Evolutionary conservation across 2,329 filamentous ascomycete genomes (phyloP), one percentile per base, ranked within the genome.

Genomic region (Annulohypoxylon truncatum): DNA sequence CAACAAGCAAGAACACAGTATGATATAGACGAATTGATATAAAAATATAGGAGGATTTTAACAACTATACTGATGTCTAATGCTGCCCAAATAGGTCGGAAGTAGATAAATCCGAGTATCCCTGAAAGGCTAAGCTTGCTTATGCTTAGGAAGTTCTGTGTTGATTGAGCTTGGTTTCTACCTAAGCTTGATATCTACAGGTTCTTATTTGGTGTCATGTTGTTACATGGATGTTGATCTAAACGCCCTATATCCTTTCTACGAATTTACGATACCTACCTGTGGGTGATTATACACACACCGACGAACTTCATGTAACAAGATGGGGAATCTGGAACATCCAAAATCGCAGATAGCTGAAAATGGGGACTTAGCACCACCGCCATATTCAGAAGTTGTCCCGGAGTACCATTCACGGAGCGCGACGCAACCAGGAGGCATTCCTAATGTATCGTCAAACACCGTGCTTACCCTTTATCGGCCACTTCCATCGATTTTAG

Each of bases 401-500:
- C n/a, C 44, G 35, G 56, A 13, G 9, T 26, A 18, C 26, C 18
- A 38, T 46, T 10, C 46, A 24, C 8, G 13, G 5, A 20, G 35
- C n/a, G 5, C 35, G 9, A 18, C n/a, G 9, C 35, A 40, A 18
- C 13, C 5, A 20, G 35, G 15, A 40, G 9, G 4, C n/a, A n/a
- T n/a, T 18, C 13, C 15, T 40, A 20, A 18, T 18, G 35, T 18
- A 40, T 20, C n/a, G 35, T 5, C 35, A 20, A 13, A 9, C 15
- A 6, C 15, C 15, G 5, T 40, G 35, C 13, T 15, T 20, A 2
- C 35, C 35, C 35, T 5, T 8, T 71, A 71, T 40, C 48, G 44
- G 9, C 79, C 79, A 2, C 60, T 73, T 58, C 71, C 64, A 5
- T 26, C 47, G 1, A 33, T 64, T 20, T 59, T 72, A 53, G 61